Evolutionary conservation across 768 basidiomycete species (phyloP).

Genomic region (Tulasnella sp.): DNA sequence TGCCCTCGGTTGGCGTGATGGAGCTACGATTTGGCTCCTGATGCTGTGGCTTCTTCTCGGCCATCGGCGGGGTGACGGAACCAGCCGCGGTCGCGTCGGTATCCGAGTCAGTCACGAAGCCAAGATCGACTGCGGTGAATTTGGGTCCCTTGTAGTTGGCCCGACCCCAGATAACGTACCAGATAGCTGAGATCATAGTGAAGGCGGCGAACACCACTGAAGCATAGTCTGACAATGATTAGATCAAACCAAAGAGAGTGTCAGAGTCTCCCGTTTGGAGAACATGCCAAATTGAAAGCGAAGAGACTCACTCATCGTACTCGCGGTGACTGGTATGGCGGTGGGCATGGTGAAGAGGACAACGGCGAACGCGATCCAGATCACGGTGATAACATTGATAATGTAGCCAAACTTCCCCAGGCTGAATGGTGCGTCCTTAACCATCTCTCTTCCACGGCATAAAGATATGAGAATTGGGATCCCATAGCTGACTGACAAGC

Average conservation of each 20-base stretch:
- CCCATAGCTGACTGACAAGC: conserved; percentile 50
- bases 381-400: conserved; percentile 41
- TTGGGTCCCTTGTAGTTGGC: conserved; percentile 10
- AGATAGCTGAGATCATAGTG: conserved; percentile 42
- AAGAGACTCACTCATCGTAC: conserved; percentile 37
- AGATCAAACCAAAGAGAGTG: background rate
- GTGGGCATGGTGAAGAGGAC: conserved; percentile 62
- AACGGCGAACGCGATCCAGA: conserved; percentile 52
- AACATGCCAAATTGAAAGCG: background rate
- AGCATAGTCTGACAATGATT: conserved; percentile 41
- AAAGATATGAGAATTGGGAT: conserved; percentile 50
- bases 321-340: conserved; percentile 41
- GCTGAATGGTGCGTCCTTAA: conserved; percentile 39
- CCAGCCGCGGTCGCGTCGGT: background rate
- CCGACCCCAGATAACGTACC: conserved; percentile 33
- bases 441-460: conserved; percentile 32
- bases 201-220: conserved; percentile 58
- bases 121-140: conserved; percentile 6
- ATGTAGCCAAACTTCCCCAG: conserved; percentile 36
- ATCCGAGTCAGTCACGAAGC: conserved; percentile 8
- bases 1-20: too few species aligned
- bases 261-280: background rate
- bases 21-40: too few species aligned
- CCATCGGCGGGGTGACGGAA: too few species aligned
- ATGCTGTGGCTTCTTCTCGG: too few species aligned